A percentile compares a stretch with the other conserved stretches of the same genome.
Conservation (phyloP, 1,284 basidiomycete genomes). For the Trametes hirsuta region DNA sequence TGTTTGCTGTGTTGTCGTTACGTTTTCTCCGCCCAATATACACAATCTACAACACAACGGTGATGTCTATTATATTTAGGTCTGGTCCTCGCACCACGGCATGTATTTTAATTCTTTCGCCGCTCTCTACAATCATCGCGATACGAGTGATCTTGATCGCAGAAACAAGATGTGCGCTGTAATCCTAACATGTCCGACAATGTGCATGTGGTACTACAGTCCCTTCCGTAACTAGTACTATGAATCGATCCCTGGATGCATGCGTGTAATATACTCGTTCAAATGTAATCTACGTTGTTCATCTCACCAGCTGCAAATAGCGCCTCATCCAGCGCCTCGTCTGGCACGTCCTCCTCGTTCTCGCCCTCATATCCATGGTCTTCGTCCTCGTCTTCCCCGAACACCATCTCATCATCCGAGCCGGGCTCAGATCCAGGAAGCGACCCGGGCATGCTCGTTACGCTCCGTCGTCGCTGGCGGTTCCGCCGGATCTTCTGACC, state of each 20-base stretch:
- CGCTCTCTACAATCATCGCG: not conserved
- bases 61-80: no score
- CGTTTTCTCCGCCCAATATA: constrained; percentile 2
- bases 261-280: not conserved
- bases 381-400: constrained; percentile 56
- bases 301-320: constrained; percentile 82
- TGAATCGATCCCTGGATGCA: no score
- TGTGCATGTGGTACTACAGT: no score
- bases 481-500: constrained; percentile 40
- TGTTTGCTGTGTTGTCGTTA: constrained; percentile 11
- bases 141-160: not conserved
- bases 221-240: not conserved
- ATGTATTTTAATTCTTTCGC: no score
- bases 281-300: constrained; percentile 81
- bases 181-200: not conserved
- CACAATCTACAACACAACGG: not conserved
- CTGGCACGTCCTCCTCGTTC: constrained; percentile 52
- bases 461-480: constrained; percentile 56
- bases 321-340: constrained; percentile 79
- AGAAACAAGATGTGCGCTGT: not conserved
- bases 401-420: constrained; percentile 50
- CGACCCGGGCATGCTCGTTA: constrained; percentile 85
- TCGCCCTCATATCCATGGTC: constrained; percentile 41
- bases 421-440: constrained; percentile 45
- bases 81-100: no score